Conservation (phyloP, 2,329 filamentous ascomycete genomes). For the Apiospora phragmitis region DNA sequence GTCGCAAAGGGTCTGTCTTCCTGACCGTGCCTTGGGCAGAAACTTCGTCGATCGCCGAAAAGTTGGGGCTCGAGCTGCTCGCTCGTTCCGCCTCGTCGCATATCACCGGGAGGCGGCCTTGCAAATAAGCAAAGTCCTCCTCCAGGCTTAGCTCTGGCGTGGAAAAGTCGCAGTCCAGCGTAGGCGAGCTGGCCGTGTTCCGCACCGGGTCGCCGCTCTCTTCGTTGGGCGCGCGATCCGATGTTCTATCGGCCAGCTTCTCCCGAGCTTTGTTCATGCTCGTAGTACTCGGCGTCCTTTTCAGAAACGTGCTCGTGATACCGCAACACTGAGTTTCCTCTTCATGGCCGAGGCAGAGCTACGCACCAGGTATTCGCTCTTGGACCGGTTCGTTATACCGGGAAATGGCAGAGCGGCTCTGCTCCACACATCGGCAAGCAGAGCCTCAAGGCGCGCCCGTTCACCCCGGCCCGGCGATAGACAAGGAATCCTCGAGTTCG, state of each 20-base stretch:
- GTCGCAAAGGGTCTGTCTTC: conserved; percentile 23
- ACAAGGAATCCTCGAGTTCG: conserved; percentile 64
- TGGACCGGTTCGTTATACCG: conserved; percentile 68
- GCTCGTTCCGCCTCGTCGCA: conserved; percentile 29
- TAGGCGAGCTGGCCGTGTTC: conserved; percentile 24
- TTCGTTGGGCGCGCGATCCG: neutral
- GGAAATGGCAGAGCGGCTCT: conserved; percentile 79
- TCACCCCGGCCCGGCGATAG: conserved; percentile 75
- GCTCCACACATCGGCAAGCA: conserved; percentile 81
- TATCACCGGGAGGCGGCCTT: conserved; percentile 31
- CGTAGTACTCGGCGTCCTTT: conserved; percentile 62
- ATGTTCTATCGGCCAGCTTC: conserved; percentile 20
- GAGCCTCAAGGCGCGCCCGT: conserved; percentile 72
- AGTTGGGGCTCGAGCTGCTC: conserved; percentile 22
- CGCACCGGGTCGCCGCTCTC: conserved; percentile 19
- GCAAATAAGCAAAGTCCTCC: conserved; percentile 20
- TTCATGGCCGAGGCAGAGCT: conserved; percentile 85
- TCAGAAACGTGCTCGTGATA: conserved; percentile 74
- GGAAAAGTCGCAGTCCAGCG: conserved; percentile 23
- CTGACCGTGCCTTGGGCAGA: conserved; percentile 25
- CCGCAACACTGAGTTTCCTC: conserved; percentile 80
- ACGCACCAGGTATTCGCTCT: conserved; percentile 71
- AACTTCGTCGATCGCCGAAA: conserved; percentile 14
- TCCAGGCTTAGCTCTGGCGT: conserved; percentile 14
- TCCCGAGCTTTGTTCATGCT: conserved; percentile 35